Evolutionary conservation across 257 asterid genomes (phyloP), one percentile per base, ranked within the genome.

Genomic region (Mentha longifolia): DNA sequence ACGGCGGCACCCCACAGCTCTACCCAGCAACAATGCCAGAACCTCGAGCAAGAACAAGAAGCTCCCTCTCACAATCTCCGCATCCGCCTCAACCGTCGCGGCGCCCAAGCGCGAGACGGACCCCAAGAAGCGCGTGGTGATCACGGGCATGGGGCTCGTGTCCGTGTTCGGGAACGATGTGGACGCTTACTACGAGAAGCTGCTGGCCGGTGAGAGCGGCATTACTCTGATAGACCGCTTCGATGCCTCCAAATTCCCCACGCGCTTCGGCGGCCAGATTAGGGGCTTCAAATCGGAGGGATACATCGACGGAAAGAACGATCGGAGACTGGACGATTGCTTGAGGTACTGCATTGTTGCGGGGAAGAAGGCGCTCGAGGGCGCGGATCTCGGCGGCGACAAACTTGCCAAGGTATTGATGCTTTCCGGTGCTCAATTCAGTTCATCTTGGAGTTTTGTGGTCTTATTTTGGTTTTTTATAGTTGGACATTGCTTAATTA

Each of bases 181-280:
- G 1, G 90, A 85, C 2, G 72, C 81, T 5, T 85, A 85, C 78
- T 85, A 85, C 74, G 85, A 82, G 16, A 85, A 74, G 82, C 84
- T 85, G 61, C 81, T 85, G 33, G 56, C 82, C 19, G 87, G 90
- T 3, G 90, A 82, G 83, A 85, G 90, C 60, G 90, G 90, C 74
- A 85, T 85, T 74, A 76, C 82, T 20, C 74, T 60, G 43, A 85
- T 85, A 15, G 90, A 85, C 82, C 79, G 90, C 8, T 85, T 85
- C 73, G 90, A 85, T 46, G 87, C 87, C 12, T 82, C 90, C 3
- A 80, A 85, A 63, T 80, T 82, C 58, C 87, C 90, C 52, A 82
- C 87, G 46, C 87, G 87, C 19, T 85, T 85, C 56, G 90, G 87
- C 20, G 90, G 90, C 15, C 90, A 85, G 85, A 85, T 85, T 63